A percentile compares a stretch with the other conserved stretches of the same genome.
These are phyloP conservation scores for Phytophthora idaei DNA, from an alignment of 352 stramenopile species.

Conservation along the genomic window DNA sequence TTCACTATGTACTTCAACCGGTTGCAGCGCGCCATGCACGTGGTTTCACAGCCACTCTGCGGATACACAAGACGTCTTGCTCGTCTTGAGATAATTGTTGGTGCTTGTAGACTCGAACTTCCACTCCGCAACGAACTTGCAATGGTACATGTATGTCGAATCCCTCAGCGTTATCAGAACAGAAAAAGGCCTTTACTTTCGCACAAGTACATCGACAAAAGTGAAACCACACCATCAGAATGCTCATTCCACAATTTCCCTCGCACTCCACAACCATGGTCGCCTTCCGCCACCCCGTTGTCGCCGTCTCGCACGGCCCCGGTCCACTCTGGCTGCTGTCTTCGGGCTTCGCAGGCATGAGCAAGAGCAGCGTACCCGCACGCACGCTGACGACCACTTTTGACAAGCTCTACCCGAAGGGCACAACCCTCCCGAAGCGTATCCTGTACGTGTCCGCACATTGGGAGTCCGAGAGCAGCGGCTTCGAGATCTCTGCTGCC, in stretches of 20 bases:
- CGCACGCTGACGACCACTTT: conserved; percentile 37
- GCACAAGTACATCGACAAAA: not conserved
- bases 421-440: conserved; percentile 50
- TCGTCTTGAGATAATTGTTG: too few species aligned
- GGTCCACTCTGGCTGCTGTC: conserved; percentile 60
- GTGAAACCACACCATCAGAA: conserved; percentile 13
- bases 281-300: conserved; percentile 39
- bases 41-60: too few species aligned
- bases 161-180: conserved; percentile 6
- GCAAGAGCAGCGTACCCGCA: conserved; percentile 29
- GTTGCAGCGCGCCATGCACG: too few species aligned
- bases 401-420: conserved; percentile 43
- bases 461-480: conserved; percentile 64
- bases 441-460: conserved; percentile 91
- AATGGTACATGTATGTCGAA: too few species aligned
- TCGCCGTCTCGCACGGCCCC: conserved; percentile 60
- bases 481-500: conserved; percentile 58
- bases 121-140: not conserved
- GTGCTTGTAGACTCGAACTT: not conserved
- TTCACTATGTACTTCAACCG: not conserved
- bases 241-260: conserved; percentile 26
- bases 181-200: not conserved
- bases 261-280: conserved; percentile 7
- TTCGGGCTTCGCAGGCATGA: conserved; percentile 40
- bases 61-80: too few species aligned